These are phyloP conservation scores for Penicillium crystallinum DNA, from an alignment of 495 filamentous ascomycete species.

Conservation along the genomic window DNA sequence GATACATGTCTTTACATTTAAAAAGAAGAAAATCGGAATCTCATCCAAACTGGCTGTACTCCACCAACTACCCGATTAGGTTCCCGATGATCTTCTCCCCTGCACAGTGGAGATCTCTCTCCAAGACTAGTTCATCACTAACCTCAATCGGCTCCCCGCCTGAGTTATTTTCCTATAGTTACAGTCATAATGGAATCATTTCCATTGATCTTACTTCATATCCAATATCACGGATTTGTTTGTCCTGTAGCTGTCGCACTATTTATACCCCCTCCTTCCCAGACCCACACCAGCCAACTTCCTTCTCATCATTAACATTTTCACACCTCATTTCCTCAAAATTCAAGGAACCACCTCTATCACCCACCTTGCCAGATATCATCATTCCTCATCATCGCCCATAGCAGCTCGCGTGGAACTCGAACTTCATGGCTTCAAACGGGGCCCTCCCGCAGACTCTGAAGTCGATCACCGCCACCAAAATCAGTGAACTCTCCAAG, in stretches of 20 bases:
- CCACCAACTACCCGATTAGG: constrained; percentile 4
- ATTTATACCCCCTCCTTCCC: neutral
- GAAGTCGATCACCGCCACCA: constrained; percentile 60
- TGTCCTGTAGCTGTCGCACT: too few species aligned
- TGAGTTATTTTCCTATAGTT: neutral
- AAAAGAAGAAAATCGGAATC: too few species aligned
- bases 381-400: neutral
- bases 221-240: neutral
- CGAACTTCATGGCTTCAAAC: constrained; percentile 24
- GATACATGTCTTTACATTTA: too few species aligned
- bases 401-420: neutral
- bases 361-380: too few species aligned
- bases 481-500: constrained; percentile 58
- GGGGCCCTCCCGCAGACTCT: constrained; percentile 54
- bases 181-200: neutral
- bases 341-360: neutral
- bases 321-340: neutral
- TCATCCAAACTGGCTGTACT: too few species aligned
- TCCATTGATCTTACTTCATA: neutral
- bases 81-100: neutral
- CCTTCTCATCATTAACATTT: neutral
- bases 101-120: neutral
- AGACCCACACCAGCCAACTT: neutral
- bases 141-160: neutral
- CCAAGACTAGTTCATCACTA: neutral